Evolutionary conservation across 768 basidiomycete genomes (phyloP), one percentile per base, ranked within the genome.

Genomic region (Rhodotorula toruloides): DNA sequence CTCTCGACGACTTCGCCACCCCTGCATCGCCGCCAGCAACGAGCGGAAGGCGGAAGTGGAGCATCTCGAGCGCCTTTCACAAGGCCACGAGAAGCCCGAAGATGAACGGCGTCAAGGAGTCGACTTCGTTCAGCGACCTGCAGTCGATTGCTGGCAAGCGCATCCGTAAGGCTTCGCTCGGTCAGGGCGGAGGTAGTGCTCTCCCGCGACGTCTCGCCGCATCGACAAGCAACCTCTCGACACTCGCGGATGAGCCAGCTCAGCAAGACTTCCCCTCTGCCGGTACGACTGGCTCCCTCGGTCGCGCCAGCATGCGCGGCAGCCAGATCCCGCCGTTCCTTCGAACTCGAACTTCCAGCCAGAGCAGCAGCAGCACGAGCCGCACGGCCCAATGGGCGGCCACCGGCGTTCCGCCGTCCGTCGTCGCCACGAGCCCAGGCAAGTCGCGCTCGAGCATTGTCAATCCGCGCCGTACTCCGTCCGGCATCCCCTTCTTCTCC

Each of bases 401-500:
- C n/a, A 83, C 81, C 22, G 25, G 54, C n/a, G 40, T 21, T 43
- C 22, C 61, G 2, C 67, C 70, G 2, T 39, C 64, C 1, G 63
- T 70, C 40, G 58, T 69, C 58, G 61, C 65, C 1, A 66, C 66
- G 21, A 61, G 59, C 54, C 63, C 61, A 13, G 59, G 69, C n/a
- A 61, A 68, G 36, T 65, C 67, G 22, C 65, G 67, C 25, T 63
- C 66, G 63, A 67, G 56, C 58, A 29, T 62, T 31, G 56, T 65
- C 61, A 66, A 63, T 31, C 91, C 87, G 76, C 86, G 91, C 64
- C 83, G 91, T 52, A 92, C 91, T 1, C 91, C 91, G 2, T 91
- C 90, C 34, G 89, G 90, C 21, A 94, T 94, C 65, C 91, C 91
- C 4, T 94, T 94, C 79, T 93, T 94, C 81, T 84, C 90, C 49